A percentile compares a stretch with the other conserved stretches of the same genome.
phyloP scores from a whole-genome alignment of 108 stramenopile genomes.

The Seminavis robusta region DNA sequence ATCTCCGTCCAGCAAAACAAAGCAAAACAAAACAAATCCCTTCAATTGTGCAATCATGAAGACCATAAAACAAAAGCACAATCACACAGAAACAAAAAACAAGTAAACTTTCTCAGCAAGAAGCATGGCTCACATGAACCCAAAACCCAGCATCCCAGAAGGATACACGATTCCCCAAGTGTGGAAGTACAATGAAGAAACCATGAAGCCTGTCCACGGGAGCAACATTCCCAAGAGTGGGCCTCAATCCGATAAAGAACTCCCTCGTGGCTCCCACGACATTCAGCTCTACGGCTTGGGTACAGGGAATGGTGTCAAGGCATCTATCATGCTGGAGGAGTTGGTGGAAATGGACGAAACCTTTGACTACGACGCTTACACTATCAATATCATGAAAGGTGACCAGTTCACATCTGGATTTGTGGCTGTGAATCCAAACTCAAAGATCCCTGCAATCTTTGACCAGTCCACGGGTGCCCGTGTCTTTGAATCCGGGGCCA shows the following conservation, averaged over 20 bases:
- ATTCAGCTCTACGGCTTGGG: constrained; percentile 78
- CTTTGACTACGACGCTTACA: constrained; percentile 74
- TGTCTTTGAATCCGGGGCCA: constrained; percentile 80
- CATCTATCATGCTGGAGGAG: constrained; percentile 82
- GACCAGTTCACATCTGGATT: constrained; percentile 83
- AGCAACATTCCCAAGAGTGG: constrained; percentile 64
- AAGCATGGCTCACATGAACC: too few species aligned
- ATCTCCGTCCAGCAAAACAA: too few species aligned
- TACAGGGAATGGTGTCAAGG: constrained; percentile 88
- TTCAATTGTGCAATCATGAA: too few species aligned
- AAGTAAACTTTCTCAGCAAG: too few species aligned
- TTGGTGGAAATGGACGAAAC: constrained; percentile 32
- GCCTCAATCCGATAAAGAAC: constrained; percentile 48
- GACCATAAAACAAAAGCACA: too few species aligned
- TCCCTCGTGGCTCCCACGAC: constrained; percentile 58
- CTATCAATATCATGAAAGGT: constrained; percentile 57
- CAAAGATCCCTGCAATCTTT: constrained; percentile 81
- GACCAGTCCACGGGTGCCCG: constrained; percentile 28
- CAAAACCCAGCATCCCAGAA: too few species aligned
- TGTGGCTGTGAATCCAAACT: constrained; percentile 84
- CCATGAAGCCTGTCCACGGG: constrained; percentile 13
- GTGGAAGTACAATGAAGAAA: constrained; percentile 30
- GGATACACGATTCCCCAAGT: constrained; percentile 40
- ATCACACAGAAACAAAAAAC: too few species aligned
- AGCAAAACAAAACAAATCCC: too few species aligned